These are phyloP conservation scores for Brettanomyces bruxellensis DNA, from an alignment of 805 yeast genomes.

Conservation along the genomic window DNA sequence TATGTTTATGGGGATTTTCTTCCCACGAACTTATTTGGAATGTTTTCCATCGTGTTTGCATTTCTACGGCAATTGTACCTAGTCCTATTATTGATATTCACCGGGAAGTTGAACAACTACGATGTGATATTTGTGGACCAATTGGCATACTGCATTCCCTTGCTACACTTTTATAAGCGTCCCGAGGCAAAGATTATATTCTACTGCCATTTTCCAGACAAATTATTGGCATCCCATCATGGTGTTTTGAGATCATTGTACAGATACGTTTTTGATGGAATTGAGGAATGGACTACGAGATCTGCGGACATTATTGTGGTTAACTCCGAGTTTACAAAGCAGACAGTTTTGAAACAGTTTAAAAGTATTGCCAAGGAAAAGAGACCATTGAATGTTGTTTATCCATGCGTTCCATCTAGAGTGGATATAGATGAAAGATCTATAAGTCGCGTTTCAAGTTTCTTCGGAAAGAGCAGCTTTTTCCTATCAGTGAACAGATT, in stretches of 20 bases:
- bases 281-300: slow-evolving; percentile 75
- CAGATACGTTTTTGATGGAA: slow-evolving; percentile 72
- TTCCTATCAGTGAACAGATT: slow-evolving; percentile 81
- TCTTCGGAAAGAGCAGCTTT: slow-evolving; percentile 29
- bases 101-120: slow-evolving; percentile 38
- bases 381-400: slow-evolving; percentile 48
- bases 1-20: slow-evolving; percentile 74
- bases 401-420: slow-evolving; percentile 64
- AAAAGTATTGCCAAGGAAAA: slow-evolving; percentile 18
- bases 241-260: slow-evolving; percentile 52
- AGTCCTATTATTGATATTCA: slow-evolving; percentile 33
- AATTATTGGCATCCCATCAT: slow-evolving; percentile 55
- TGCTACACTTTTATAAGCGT: slow-evolving; percentile 39
- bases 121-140: slow-evolving; percentile 86
- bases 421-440: slow-evolving; percentile 10
- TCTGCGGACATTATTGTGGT: slow-evolving; percentile 76
- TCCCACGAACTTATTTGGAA: slow-evolving; percentile 62
- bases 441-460: slow-evolving; percentile 24
- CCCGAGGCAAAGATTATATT: slow-evolving; percentile 51
- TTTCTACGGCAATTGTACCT: slow-evolving; percentile 73
- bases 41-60: slow-evolving; percentile 74
- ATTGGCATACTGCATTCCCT: slow-evolving; percentile 73
- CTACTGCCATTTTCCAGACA: slow-evolving; percentile 96
- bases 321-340: slow-evolving; percentile 75
- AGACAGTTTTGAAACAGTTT: slow-evolving; percentile 62